Conservation (phyloP, 2,329 filamentous ascomycete genomes). For the Ceratocystis colombiana region DNA sequence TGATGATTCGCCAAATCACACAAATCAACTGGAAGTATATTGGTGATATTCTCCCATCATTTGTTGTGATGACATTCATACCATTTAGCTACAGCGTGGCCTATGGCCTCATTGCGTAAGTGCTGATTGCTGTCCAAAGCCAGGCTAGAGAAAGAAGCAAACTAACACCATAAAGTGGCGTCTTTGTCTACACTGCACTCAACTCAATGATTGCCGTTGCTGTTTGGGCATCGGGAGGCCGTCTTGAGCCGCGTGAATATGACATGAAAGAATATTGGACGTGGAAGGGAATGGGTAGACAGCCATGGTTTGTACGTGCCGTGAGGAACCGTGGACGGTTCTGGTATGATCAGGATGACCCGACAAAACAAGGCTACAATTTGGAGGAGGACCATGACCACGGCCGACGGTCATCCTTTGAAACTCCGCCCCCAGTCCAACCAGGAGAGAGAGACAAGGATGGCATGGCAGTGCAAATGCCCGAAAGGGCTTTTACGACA, state of each 20-base stretch:
- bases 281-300: conserved; percentile 40
- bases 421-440: conserved; percentile 22
- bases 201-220: conserved; percentile 40
- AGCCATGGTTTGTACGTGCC: conserved; percentile 41
- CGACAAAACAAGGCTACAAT: conserved; percentile 25
- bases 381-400: conserved; percentile 19
- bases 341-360: conserved; percentile 23
- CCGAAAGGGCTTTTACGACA: conserved; percentile 21
- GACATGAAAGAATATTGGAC: conserved; percentile 49
- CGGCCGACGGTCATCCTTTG: conserved; percentile 23
- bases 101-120: conserved; percentile 63
- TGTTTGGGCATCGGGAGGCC: conserved; percentile 37
- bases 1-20: conserved; percentile 67
- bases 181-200: conserved; percentile 46
- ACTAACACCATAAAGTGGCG: conserved; percentile 33
- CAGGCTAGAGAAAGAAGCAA: background rate
- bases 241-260: conserved; percentile 42
- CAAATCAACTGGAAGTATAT: conserved; percentile 69
- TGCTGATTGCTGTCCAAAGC: conserved; percentile 24
- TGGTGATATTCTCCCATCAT: conserved; percentile 64
- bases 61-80: conserved; percentile 64
- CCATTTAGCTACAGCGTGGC: conserved; percentile 71
- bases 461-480: conserved; percentile 22
- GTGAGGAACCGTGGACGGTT: conserved; percentile 26
- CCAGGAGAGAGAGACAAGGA: conserved; percentile 23